These are phyloP conservation scores for Tylopilus sp. DNA, from an alignment of 1,284 basidiomycete genomes.

Conservation along the genomic window DNA sequence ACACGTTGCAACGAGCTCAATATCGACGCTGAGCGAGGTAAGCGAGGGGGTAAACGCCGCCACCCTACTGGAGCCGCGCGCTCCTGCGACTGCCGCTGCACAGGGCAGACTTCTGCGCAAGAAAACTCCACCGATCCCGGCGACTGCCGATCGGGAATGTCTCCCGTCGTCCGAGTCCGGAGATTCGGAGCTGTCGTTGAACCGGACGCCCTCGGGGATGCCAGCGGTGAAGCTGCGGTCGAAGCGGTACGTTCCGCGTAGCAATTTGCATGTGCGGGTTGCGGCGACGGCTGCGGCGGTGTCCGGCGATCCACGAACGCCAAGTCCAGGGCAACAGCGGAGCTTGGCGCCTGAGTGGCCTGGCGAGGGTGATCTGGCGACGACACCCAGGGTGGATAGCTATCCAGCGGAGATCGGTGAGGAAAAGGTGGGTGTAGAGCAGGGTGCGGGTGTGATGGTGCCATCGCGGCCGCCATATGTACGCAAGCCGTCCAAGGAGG, in stretches of 20 bases:
- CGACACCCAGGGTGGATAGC: constrained; percentile 52
- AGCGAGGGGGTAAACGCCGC: constrained; percentile 9
- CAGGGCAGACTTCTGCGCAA: constrained; percentile 34
- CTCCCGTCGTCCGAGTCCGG: constrained; percentile 14
- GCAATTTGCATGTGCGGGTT: constrained; percentile 42
- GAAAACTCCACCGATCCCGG: constrained; percentile 33
- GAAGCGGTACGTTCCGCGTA: constrained; percentile 44
- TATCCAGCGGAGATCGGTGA: constrained; percentile 37
- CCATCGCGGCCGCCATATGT: constrained; percentile 34
- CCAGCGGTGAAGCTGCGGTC: constrained; percentile 41
- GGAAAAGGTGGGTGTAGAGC: background rate
- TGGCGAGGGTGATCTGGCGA: constrained; percentile 45
- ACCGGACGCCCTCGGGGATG: constrained; percentile 35
- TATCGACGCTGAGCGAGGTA: constrained; percentile 36
- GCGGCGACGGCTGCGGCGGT: constrained; percentile 8
- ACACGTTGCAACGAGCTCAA: constrained; percentile 30
- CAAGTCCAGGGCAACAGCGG: constrained; percentile 39
- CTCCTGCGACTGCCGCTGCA: constrained; percentile 3
- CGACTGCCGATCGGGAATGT: constrained; percentile 32
- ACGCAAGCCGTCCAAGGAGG: constrained; percentile 46
- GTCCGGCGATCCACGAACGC: constrained; percentile 25
- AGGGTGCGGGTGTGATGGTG: constrained; percentile 6
- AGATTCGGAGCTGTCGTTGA: constrained; percentile 42
- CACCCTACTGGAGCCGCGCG: constrained; percentile 26
- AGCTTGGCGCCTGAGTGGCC: constrained; percentile 47